These are phyloP conservation scores for Apiotrichum brassicae DNA, from an alignment of 1,284 basidiomycete species.

Conservation along the genomic window DNA sequence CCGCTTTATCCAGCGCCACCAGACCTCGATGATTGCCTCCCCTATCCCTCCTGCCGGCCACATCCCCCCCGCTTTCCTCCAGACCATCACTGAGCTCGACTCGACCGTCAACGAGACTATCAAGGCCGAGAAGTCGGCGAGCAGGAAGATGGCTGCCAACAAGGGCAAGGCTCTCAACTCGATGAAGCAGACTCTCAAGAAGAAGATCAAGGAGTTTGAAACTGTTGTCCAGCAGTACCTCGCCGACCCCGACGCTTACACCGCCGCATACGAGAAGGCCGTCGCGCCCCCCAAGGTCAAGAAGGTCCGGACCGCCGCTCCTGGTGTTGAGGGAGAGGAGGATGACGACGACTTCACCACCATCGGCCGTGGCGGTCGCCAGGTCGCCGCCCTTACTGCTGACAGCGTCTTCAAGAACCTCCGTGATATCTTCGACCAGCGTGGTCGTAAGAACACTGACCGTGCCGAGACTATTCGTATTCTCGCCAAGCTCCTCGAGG, in stretches of 20 bases:
- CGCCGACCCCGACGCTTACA: constrained; percentile 82
- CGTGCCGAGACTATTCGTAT: constrained; percentile 89
- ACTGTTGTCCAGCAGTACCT: constrained; percentile 70
- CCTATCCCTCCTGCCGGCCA: constrained; percentile 65
- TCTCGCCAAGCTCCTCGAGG: constrained; percentile 78
- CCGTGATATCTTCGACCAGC: constrained; percentile 83
- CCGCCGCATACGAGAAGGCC: constrained; percentile 64
- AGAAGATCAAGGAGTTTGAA: constrained; percentile 85
- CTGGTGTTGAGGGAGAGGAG: constrained; percentile 47
- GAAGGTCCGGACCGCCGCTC: constrained; percentile 38
- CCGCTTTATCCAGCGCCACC: constrained; percentile 83
- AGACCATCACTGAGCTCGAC: constrained; percentile 71
- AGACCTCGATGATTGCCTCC: constrained; percentile 50
- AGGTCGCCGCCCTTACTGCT: constrained; percentile 66
- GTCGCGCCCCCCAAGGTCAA: constrained; percentile 50
- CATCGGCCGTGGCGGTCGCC: constrained; percentile 84
- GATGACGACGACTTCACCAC: constrained; percentile 66
- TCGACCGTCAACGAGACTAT: constrained; percentile 65
- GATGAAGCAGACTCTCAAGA: constrained; percentile 96
- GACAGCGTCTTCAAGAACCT: constrained; percentile 93
- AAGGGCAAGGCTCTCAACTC: constrained; percentile 91
- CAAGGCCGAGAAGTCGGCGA: constrained; percentile 74
- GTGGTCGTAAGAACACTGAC: constrained; percentile 99
- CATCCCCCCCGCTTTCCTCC: constrained; percentile 80
- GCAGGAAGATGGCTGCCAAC: constrained; percentile 94